A percentile compares a stretch with the other conserved stretches of the same genome.
Conservation (phyloP, 2,329 filamentous ascomycete species). For the Claviceps sp. region DNA sequence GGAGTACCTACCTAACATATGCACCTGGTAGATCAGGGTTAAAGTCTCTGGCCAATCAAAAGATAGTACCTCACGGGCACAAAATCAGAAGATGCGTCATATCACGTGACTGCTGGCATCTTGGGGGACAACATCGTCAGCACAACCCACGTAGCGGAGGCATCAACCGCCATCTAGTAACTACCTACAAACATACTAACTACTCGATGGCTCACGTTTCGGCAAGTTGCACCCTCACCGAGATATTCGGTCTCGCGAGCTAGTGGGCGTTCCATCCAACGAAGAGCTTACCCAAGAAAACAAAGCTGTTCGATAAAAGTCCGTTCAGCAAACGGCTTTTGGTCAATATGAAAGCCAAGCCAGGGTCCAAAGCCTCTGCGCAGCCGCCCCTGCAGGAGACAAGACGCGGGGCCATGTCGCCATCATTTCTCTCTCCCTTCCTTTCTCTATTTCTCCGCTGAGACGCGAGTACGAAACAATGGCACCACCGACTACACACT, state of each 20-base stretch:
- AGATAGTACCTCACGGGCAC: background rate
- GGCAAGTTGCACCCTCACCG: too few relatives aligned
- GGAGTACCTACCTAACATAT: background rate
- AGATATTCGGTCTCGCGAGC: background rate
- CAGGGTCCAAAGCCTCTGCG: background rate
- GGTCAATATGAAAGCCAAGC: too few relatives aligned
- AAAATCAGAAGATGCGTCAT: too few relatives aligned
- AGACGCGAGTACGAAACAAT: background rate
- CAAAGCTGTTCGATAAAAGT: background rate
- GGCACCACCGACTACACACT: too few relatives aligned
- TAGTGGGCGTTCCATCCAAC: background rate
- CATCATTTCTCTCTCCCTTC: background rate
- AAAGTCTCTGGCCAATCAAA: background rate
- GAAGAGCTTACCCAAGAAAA: background rate
- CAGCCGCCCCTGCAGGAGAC: background rate
- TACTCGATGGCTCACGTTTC: too few relatives aligned
- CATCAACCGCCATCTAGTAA: too few relatives aligned
- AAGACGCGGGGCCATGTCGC: background rate
- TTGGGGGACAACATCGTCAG: background rate
- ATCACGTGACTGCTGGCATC: too few relatives aligned
- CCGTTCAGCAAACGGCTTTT: background rate
- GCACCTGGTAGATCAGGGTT: background rate
- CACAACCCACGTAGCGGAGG: background rate
- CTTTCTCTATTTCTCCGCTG: background rate
- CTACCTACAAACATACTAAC: too few relatives aligned